Base-by-base conservation (phyloP, 164 flowering plant genomes). In the Dillenia suffruticosa region DNA sequence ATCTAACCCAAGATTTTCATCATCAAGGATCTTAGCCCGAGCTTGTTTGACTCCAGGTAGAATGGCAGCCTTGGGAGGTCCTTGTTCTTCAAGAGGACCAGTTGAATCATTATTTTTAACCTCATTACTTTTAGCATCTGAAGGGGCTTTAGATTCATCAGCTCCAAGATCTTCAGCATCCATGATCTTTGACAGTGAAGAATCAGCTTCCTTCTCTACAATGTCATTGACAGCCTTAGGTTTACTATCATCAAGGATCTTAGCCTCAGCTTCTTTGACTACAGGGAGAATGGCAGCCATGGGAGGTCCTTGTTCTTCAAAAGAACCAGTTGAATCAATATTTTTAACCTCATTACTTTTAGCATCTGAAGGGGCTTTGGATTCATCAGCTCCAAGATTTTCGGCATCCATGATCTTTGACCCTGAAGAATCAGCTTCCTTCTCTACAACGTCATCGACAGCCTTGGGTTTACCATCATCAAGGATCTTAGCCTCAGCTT, bases 221-320 rank as follows among this genome's bases (percentile, higher is more conserved):
- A 54, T 40, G 22, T 52, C 51, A 45, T 59, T 59, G 45, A 63
- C 61, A 53, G 56, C 49, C 12, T 59, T 24, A 58, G 46, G 52
- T 65, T 62, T 46, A 12, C 22, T 55, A 12, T 19, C 22, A 19
- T 19, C 22, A 19, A 59, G 22, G 14, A 56, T 32, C 10, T 50
- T 32, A 58, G 54, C 62, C 9, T 19, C 46, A 43, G 14, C 55
- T 66, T 50, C 22, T 46, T 16, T 19, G 51, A 22, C 50, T 2
- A 17, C 54, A 11, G 26, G 16, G 5, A n/a, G 47, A 24, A 51
- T 49, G 62, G 59, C 71, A 19, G 68, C 59, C 14, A 10, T 48
- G n/a, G 40, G 51, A 57, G 61, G 46, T 46, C 54, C 70, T 46
- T 62, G 48, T 51, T 64, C 71, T 57, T 56, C 68, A 63, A n/a